Conservation (phyloP, 805 yeast genomes). For the Sungouiella thailandica region DNA sequence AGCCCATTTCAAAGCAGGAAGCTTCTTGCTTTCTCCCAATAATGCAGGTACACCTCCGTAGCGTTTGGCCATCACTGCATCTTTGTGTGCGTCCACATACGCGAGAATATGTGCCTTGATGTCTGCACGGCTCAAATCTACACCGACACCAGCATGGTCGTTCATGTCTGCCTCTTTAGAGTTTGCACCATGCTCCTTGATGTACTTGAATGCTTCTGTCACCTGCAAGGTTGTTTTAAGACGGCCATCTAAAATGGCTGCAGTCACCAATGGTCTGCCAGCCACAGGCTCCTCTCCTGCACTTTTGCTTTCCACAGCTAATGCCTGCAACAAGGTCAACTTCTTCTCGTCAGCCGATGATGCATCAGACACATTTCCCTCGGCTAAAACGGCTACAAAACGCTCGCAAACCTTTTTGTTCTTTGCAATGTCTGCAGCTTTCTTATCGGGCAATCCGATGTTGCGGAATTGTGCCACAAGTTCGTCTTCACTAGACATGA, state of each 20-base stretch:
- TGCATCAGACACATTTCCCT: conserved; percentile 25
- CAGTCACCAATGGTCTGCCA: conserved; percentile 48
- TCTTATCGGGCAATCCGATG: conserved; percentile 68
- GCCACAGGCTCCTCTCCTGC: conserved; percentile 28
- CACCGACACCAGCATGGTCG: conserved; percentile 72
- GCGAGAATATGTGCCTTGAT: conserved; percentile 52
- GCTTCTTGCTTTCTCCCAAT: conserved; percentile 68
- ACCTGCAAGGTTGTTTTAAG: conserved; percentile 70
- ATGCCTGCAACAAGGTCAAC: conserved; percentile 64
- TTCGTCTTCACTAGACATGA: conserved; percentile 24
- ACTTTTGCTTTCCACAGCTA: conserved; percentile 65
- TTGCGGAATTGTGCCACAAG: conserved; percentile 32
- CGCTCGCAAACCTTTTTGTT: conserved; percentile 80
- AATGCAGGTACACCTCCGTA: conserved; percentile 75
- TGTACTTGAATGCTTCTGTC: conserved; percentile 72
- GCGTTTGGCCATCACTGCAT: conserved; percentile 62
- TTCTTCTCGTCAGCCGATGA: conserved; percentile 53
- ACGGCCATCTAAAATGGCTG: conserved; percentile 60
- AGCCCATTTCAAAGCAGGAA: conserved; percentile 87
- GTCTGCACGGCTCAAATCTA: conserved; percentile 61
- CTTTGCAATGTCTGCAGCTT: conserved; percentile 74
- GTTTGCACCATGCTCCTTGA: conserved; percentile 44
- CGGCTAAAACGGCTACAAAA: conserved; percentile 53
- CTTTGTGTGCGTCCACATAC: conserved; percentile 57
- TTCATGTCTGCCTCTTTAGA: conserved; percentile 52